phyloP scores from a whole-genome alignment of 2,329 filamentous ascomycete genomes.

The Ilyonectria mors-panacis region DNA sequence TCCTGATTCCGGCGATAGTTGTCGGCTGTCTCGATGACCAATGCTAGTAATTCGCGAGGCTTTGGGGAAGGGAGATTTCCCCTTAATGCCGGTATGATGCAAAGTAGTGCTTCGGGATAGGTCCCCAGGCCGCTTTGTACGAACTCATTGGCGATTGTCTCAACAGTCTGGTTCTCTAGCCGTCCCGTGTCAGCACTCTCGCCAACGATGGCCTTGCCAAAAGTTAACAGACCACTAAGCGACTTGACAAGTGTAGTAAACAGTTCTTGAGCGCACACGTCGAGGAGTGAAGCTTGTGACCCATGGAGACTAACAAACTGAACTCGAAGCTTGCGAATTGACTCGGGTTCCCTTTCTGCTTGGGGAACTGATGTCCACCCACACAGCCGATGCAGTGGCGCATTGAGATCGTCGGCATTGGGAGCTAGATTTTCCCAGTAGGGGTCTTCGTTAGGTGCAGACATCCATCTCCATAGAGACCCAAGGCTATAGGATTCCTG shows the following conservation, averaged over 20 bases:
- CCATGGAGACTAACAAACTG: background rate
- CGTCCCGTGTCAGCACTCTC: slow-evolving; percentile 24
- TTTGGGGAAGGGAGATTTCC: background rate
- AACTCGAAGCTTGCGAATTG: background rate
- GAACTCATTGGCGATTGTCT: slow-evolving; percentile 30
- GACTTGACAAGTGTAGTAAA: slow-evolving; percentile 25
- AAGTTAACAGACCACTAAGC: background rate
- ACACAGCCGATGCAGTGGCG: background rate
- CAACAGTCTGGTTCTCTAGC: slow-evolving; percentile 20
- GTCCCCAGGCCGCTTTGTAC: slow-evolving; percentile 27
- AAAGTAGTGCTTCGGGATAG: slow-evolving; percentile 22
- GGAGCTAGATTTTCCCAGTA: background rate
- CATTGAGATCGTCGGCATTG: background rate
- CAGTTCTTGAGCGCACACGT: slow-evolving; percentile 35
- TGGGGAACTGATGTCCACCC: background rate
- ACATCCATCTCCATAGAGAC: background rate
- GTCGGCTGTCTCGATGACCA: background rate
- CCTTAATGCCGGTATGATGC: slow-evolving; percentile 30
- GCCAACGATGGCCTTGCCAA: slow-evolving; percentile 10
- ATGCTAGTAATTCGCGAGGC: background rate
- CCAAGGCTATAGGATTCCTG: background rate
- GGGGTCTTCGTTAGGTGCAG: background rate
- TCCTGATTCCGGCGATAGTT: background rate
- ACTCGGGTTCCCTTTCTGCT: background rate
- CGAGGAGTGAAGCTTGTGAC: slow-evolving; percentile 27